Percentiles rank a stretch among this genome's conserved stretches.
Conservation (phyloP, 2,329 filamentous ascomycete genomes). For the Aspergillus fumigatiaffinis region DNA sequence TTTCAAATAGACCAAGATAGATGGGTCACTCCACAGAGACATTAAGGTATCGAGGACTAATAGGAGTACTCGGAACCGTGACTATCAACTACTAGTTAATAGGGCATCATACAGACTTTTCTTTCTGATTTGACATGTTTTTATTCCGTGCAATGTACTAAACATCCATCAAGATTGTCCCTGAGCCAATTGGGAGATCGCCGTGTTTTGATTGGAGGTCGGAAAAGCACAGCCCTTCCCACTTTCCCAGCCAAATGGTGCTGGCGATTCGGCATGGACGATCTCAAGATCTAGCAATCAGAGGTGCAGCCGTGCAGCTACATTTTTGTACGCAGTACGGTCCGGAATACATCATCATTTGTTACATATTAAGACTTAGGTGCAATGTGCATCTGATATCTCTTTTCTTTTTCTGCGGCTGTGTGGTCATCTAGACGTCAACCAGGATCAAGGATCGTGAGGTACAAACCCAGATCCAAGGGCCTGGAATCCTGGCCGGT, state of each 20-base stretch:
- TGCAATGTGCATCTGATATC: not conserved
- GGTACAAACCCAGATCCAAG: not conserved
- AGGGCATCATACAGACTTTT: not conserved
- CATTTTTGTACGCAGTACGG: not conserved
- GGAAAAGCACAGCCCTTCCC: slow-evolving; percentile 1
- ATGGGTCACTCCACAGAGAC: too few species aligned
- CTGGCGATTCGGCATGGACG: not conserved
- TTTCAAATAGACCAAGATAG: too few species aligned
- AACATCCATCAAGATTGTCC: not conserved
- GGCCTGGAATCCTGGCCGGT: not conserved
- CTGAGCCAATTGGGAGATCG: slow-evolving; percentile 1
- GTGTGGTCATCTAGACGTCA: not conserved
- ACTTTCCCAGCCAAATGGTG: slow-evolving; percentile 1
- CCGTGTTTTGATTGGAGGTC: slow-evolving; percentile 2
- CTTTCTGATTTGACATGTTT: not conserved
- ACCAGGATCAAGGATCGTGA: not conserved
- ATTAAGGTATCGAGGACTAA: not conserved
- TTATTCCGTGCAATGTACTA: not conserved
- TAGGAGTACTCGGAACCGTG: not conserved
- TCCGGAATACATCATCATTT: not conserved
- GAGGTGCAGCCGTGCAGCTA: not conserved
- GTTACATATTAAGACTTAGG: not conserved
- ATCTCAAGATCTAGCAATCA: not conserved
- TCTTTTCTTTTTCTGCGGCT: not conserved
- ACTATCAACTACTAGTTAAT: not conserved